Evolutionary conservation across 108 stramenopile species (phyloP), one percentile per base, ranked within the genome.

Genomic region (Mediolabrus comicus): DNA sequence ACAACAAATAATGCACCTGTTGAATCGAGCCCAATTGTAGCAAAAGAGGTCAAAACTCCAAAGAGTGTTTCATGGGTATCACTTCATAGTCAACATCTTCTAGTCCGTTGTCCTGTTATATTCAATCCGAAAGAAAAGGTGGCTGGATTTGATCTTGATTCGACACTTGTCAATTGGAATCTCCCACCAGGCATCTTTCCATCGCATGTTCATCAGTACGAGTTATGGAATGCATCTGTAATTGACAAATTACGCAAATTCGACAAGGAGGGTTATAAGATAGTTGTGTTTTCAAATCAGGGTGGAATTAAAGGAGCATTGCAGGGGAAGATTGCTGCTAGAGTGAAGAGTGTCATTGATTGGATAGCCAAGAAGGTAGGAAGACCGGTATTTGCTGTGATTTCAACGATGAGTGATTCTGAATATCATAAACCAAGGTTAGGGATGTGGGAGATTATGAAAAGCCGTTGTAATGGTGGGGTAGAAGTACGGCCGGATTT

Each of bases 111-210:
- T 25, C 53, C 68, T 16, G 32, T 53, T 29, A 10, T 32, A 3
- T 33, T 39, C 16, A 30, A 26, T 32, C 32, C 71, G 22, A 55
- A 56, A 32, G 61, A 56, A 34, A 88, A 82, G 67, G 87, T 90
- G 14, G 90, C 90, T n/a, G 90, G 87, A 17, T 83, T 94, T 43
- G 92, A 94, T 72, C 55, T 94, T 52, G 92, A 94, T 66, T 85
- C 84, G 31, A 94, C 92, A 7, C 66, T 94, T 22, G 57, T 89
- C 2, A 39, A 77, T 7, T 94, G 89, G 89, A 59, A 62, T n/a
- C 72, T 62, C 19, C 32, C 81, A 0, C 71, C 71, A 28, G 59
- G 32, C 52, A 61, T 17, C 12, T 91, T 80, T 81, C 90, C 93
- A 2, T 76, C 17, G 36, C 59, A 58, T 24, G 62, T 75, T 27